A percentile compares a stretch with the other conserved stretches of the same genome.
phyloP scores from a whole-genome alignment of 2,329 filamentous ascomycete genomes.

The Talaromyces sp. region DNA sequence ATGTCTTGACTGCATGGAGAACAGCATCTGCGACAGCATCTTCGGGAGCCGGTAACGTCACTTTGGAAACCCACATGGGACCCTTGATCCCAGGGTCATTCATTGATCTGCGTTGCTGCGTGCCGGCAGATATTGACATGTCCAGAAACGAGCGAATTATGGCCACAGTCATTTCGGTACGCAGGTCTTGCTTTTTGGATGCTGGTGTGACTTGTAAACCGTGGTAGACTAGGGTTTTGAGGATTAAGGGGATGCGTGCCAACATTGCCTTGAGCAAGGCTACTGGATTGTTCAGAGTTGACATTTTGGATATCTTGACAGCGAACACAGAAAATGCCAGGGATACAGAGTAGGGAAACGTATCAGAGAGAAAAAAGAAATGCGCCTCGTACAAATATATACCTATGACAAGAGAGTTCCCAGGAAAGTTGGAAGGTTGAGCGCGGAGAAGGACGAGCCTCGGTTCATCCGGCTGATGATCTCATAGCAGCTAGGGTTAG shows the following conservation, averaged over 20 bases:
- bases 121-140: slow-evolving; percentile 53
- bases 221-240: slow-evolving; percentile 44
- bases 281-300: slow-evolving; percentile 23
- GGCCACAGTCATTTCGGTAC: slow-evolving; percentile 68
- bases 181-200: slow-evolving; percentile 73
- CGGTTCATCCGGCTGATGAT: not conserved
- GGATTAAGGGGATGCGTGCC: slow-evolving; percentile 39
- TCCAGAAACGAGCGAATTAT: slow-evolving; percentile 66
- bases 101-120: slow-evolving; percentile 61
- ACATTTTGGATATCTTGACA: slow-evolving; percentile 23
- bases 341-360: not conserved
- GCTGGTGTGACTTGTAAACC: slow-evolving; percentile 64
- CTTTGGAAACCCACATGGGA: slow-evolving; percentile 74
- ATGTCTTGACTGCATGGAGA: slow-evolving; percentile 37
- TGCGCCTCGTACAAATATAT: not conserved
- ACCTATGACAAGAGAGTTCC: not conserved
- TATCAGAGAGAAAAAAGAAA: no score
- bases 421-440: not conserved
- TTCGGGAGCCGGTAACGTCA: slow-evolving; percentile 58
- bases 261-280: slow-evolving; percentile 39
- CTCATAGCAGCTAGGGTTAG: not conserved
- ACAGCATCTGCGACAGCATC: slow-evolving; percentile 43
- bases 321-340: no score
- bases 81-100: slow-evolving; percentile 70
- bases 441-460: not conserved